Evolutionary conservation across 768 basidiomycete species (phyloP).

Genomic region (Brasilioporus rufonigricans): DNA sequence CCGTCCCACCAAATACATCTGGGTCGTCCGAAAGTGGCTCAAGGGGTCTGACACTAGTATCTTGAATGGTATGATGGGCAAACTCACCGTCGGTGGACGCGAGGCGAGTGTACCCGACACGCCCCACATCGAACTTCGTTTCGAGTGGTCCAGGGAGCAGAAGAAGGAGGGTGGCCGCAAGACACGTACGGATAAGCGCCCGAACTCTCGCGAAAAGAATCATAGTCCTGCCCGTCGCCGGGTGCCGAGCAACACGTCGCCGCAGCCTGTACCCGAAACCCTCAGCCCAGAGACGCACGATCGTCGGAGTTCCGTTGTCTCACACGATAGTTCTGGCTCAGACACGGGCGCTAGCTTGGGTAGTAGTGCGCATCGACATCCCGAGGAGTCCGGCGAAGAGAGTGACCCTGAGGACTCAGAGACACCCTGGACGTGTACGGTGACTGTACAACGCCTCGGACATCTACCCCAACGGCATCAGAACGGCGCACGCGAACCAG

Average conservation of each 20-base stretch:
- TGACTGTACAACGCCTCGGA: constrained; percentile 55
- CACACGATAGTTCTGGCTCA: constrained; percentile 39
- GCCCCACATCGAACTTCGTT: constrained; percentile 62
- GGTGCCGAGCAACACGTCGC: constrained; percentile 3
- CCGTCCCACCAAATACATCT: constrained; percentile 58
- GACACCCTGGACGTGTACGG: constrained; percentile 92
- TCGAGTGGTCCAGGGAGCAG: constrained; percentile 68
- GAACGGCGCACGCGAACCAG: constrained; percentile 8
- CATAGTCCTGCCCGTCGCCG: constrained; percentile 16
- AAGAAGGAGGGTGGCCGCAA: constrained; percentile 24
- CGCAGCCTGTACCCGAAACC: constrained; percentile 7
- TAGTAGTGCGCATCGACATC: constrained; percentile 18
- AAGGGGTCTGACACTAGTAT: constrained; percentile 53
- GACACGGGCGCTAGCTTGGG: constrained; percentile 26
- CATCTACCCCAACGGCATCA: constrained; percentile 8
- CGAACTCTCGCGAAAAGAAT: constrained; percentile 2
- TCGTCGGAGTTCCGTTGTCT: constrained; percentile 40
- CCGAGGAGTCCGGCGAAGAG: constrained; percentile 63
- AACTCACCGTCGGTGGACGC: constrained; percentile 31
- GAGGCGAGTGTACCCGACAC: constrained; percentile 13
- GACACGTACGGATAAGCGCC: constrained; percentile 19
- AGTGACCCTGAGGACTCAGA: constrained; percentile 97
- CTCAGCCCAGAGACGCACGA: constrained; percentile 10
- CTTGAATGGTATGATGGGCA: constrained; percentile 44
- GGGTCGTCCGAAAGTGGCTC: constrained; percentile 75